These are phyloP conservation scores for Nakazawaea ishiwadae DNA, from an alignment of 805 yeast species.

Conservation along the genomic window DNA sequence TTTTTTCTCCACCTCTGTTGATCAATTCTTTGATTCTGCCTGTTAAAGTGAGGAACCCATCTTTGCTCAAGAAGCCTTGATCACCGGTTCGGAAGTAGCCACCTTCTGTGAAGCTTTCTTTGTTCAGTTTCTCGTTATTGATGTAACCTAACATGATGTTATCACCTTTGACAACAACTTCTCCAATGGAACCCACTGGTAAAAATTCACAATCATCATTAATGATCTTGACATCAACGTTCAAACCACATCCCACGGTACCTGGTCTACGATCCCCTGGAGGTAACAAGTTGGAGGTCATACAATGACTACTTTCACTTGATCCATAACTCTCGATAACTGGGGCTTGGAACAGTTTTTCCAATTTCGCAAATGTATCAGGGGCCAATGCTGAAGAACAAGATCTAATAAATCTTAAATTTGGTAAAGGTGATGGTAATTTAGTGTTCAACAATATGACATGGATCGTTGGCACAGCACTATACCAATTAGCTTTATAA, in stretches of 20 bases:
- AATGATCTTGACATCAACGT: conserved; percentile 60
- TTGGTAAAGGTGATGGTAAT: conserved; percentile 45
- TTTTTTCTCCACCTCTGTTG: conserved; percentile 76
- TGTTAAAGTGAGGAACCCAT: conserved; percentile 56
- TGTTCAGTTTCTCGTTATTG: conserved; percentile 67
- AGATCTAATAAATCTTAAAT: conserved; percentile 63
- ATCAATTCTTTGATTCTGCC: conserved; percentile 73
- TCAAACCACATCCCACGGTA: conserved; percentile 60
- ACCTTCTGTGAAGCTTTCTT: conserved; percentile 44
- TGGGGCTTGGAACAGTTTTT: conserved; percentile 55
- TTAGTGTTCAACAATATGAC: conserved; percentile 53
- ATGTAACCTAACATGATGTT: conserved; percentile 71
- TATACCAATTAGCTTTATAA: conserved; percentile 61
- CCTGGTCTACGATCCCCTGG: conserved; percentile 65
- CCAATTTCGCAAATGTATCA: conserved; percentile 53
- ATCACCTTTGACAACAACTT: conserved; percentile 61
- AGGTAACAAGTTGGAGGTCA: conserved; percentile 67
- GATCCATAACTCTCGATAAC: conserved; percentile 76
- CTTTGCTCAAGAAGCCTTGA: conserved; percentile 58
- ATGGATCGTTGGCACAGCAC: conserved; percentile 77
- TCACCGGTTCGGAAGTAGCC: conserved; percentile 78
- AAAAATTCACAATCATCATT: conserved; percentile 44
- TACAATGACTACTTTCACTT: conserved; percentile 81
- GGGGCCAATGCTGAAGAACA: conserved; percentile 73
- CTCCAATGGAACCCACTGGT: conserved; percentile 55